Evolutionary conservation across 371 early-diverging fungal species (phyloP), one percentile per base, ranked within the genome.

Genomic region (Choanephora cucurbitarum): DNA sequence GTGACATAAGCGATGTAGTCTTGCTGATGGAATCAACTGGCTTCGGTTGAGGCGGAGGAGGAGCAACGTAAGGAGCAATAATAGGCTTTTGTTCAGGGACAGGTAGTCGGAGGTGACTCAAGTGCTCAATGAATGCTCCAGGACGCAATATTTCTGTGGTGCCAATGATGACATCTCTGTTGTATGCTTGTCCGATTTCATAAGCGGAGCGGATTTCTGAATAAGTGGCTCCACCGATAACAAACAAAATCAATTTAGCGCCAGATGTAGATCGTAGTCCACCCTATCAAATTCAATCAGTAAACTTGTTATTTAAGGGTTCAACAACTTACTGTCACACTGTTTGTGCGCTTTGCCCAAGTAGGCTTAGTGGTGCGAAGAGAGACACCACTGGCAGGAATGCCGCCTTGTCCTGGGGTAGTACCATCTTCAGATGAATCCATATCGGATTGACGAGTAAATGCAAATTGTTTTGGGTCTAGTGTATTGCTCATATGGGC

Each of bases 181-280:
- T 81, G 56, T 79, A 73, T 19, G 79, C 78, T 33, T 83, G 77
- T 22, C 84, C 74, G 7, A 97, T 62, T 59, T 96, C 97, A 69
- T 97, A 93, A 10, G 80, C 82, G 1, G 90, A 67, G 11, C 98
- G 85, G 37, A 97, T 87, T 71, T 98, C 99, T 0, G 94, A 91
- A 53, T 91, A 90, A 5, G 97, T 92, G 13, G 93, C 67, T 6
- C 98, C 98, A 14, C 99, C 98, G 22, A 94, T 82, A 21, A 95
- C 81, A 72, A 96, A 98, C 3, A 97, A 73, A 47, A 79, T 71
- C 31, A 79, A 51, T 52, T 69, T 79, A 2, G 79, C 73, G 9
- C 72, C 72, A 18, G 51, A 52, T 0, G 71, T 44, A 31, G 57
- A 14, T 23, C 72, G 58, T 21, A 51, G 22, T 2, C 60, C 49